phyloP scores from a whole-genome alignment of 139 green algal species.

The Auxenochlorella pyrenoidosa region DNA sequence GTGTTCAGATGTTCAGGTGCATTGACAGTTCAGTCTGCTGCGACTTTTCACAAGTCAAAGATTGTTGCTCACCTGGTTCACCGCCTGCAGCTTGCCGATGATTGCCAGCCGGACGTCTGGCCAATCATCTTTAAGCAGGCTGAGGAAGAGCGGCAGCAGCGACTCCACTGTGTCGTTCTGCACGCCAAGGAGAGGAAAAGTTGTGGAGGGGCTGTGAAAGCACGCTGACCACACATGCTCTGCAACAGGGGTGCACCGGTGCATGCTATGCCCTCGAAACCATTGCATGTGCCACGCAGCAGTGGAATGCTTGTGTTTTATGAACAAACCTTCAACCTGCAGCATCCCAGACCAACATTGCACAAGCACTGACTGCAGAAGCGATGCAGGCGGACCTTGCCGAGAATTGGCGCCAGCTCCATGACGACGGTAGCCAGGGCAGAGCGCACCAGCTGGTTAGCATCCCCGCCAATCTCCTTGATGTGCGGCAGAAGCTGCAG shows the following conservation, averaged over 20 bases:
- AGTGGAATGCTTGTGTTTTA: background rate
- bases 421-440: conserved; percentile 95
- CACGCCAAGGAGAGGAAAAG: background rate
- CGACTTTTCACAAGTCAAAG: background rate
- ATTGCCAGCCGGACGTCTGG: conserved; percentile 98
- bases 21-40: background rate
- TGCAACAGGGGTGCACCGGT: background rate
- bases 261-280: background rate
- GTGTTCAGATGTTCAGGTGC: background rate
- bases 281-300: background rate
- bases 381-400: conserved; percentile 54
- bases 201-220: too few species aligned
- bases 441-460: conserved; percentile 91
- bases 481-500: conserved; percentile 82
- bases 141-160: conserved; percentile 95
- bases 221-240: background rate
- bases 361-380: background rate
- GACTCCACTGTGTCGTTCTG: conserved; percentile 86
- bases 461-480: conserved; percentile 85
- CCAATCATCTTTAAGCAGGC: conserved; percentile 94
- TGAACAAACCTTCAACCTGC: background rate
- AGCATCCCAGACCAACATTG: background rate
- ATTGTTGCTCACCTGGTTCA: conserved; percentile 72
- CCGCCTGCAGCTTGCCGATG: conserved; percentile 97
- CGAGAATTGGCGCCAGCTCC: conserved; percentile 93